Evolutionary conservation across 371 early-diverging fungal species (phyloP), one percentile per base, ranked within the genome.

Genomic region (Apophysomyces trapeziformis): DNA sequence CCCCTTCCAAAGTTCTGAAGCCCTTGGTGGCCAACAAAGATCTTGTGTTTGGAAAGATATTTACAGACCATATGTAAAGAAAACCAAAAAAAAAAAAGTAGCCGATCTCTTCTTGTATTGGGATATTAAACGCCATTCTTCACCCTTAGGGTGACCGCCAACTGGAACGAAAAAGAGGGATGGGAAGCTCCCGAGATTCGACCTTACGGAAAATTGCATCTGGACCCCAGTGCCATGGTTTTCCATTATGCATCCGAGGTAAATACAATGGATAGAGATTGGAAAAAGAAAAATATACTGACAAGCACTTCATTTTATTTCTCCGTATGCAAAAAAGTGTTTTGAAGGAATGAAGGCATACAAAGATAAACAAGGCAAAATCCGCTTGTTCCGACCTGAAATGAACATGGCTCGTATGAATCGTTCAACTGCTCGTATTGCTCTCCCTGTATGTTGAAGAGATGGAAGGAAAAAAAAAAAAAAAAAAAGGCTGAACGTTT

Each of bases 311-410:
- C 32, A 26, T 26, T 26, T 26, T 26, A 1, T 26, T 26, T 26
- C 32, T 26, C 32, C 32, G 32, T 3, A 26, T 26, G 32, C 2
- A 26, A 26, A 21, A 26, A 67, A 85, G 87, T 94, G 96, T 67
- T 97, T 97, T 68, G 97, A 97, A 85, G 97, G 95, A 36, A 85
- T 93, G 86, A 96, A 96, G 82, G 96, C 95, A 38, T 96, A 89
- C 80, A 93, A 93, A 77, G 95, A 94, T 68, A 87, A 85, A 67
- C 68, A 90, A 12, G 95, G 95, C 57, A 88, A 87, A 45, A 87
- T 95, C 57, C 87, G 95, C 57, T 76, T 96, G 65, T 95, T 93
- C 86, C 85, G 97, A 38, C 95, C 96, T 4, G 90, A 93, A 43
- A 93, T 92, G 90, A 96, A 96, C 86, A 94, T 96, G 96, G 82